A percentile compares a stretch with the other conserved stretches of the same genome.
phyloP scores from a whole-genome alignment of 495 filamentous ascomycete species.

The Glutinoglossum americanum region DNA sequence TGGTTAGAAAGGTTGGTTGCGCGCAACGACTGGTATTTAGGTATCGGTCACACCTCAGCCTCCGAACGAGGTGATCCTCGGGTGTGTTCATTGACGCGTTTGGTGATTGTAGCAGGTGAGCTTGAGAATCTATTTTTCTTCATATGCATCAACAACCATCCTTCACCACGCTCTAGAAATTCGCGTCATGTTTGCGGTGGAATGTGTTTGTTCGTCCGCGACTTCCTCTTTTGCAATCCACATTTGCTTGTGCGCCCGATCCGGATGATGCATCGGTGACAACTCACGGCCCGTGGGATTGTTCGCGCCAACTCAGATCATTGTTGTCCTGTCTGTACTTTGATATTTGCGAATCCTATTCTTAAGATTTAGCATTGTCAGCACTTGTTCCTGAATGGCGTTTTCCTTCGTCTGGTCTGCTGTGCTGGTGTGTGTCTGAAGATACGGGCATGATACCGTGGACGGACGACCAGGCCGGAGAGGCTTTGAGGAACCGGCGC shows the following conservation, averaged over 20 bases:
- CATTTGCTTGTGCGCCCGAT: neutral
- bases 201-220: neutral
- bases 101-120: neutral
- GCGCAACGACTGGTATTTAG: slow-evolving; percentile 1
- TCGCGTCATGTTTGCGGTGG: neutral
- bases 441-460: neutral
- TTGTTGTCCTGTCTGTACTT: neutral
- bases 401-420: neutral
- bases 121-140: neutral
- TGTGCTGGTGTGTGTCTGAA: neutral
- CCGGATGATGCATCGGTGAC: neutral
- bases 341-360: neutral
- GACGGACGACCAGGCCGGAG: neutral
- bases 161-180: neutral
- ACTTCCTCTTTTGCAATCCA: neutral
- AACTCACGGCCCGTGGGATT: neutral
- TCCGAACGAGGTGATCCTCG: neutral
- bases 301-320: neutral
- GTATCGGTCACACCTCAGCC: slow-evolving; percentile 1
- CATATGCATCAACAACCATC: neutral
- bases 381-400: neutral
- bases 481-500: neutral
- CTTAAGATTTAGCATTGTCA: neutral
- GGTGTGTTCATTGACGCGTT: neutral
- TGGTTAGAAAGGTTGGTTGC: neutral